These are phyloP conservation scores for Musa beccarii DNA, from an alignment of 176 grass and related monocot species.

Conservation along the genomic window DNA sequence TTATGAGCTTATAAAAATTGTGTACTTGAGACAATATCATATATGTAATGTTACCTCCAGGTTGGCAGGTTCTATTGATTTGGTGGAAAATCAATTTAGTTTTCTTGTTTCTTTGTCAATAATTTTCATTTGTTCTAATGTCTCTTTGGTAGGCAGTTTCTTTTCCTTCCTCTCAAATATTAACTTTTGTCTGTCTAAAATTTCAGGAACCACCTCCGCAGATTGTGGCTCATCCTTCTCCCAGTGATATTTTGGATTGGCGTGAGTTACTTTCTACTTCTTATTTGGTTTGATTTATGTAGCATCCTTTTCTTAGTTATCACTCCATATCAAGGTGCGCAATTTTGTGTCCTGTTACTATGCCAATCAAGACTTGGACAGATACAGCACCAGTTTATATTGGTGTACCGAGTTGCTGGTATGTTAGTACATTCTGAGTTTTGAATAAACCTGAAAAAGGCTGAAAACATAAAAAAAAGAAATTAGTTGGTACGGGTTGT, in stretches of 20 bases:
- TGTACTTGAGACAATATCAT: background rate
- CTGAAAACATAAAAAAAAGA: too few relatives aligned
- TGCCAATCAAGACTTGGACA: too few relatives aligned
- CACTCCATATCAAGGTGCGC: too few relatives aligned
- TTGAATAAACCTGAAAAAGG: too few relatives aligned
- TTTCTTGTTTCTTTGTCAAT: background rate
- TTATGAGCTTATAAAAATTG: background rate
- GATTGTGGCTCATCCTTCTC: constrained; percentile 87
- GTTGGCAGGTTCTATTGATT: background rate
- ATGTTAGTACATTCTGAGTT: too few relatives aligned
- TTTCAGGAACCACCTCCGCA: constrained; percentile 84
- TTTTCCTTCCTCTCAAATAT: background rate
- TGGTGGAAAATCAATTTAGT: background rate
- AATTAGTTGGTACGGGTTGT: too few relatives aligned
- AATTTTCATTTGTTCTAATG: background rate
- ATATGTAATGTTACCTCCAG: background rate
- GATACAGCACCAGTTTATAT: too few relatives aligned
- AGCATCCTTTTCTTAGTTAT: background rate
- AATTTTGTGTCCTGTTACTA: too few relatives aligned
- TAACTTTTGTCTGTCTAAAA: background rate
- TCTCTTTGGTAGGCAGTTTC: background rate
- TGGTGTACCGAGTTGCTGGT: too few relatives aligned
- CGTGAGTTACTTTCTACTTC: constrained; percentile 46
- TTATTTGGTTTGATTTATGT: background rate
- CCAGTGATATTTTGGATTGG: constrained; percentile 96